These are phyloP conservation scores for Penicillium psychrofluorescens DNA, from an alignment of 495 filamentous ascomycete species.

Conservation along the genomic window DNA sequence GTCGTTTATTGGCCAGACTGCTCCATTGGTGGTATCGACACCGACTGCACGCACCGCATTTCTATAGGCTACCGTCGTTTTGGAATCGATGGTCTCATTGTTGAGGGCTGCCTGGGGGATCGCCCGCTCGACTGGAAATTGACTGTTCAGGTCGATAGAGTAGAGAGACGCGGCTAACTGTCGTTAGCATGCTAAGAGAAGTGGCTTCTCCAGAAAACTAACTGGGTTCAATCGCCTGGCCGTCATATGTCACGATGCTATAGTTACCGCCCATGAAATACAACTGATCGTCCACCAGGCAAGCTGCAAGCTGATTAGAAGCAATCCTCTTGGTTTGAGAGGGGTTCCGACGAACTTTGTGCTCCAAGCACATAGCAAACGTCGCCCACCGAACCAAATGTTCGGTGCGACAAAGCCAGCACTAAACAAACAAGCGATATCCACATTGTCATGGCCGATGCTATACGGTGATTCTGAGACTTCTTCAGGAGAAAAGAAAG, in stretches of 20 bases:
- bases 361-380: conserved; percentile 7
- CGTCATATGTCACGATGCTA: conserved; percentile 4
- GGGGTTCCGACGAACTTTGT: not conserved
- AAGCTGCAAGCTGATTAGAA: conserved; percentile 3
- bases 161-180: not conserved
- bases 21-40: not conserved
- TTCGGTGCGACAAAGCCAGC: conserved; percentile 1
- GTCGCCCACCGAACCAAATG: conserved; percentile 3
- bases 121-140: conserved; percentile 3
- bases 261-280: conserved; percentile 7
- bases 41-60: no score
- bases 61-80: not conserved
- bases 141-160: not conserved
- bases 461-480: no score
- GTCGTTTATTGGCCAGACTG: conserved; percentile 5
- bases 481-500: no score
- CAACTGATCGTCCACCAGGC: conserved; percentile 2
- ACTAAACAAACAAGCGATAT: not conserved
- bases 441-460: no score
- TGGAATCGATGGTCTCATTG: not conserved
- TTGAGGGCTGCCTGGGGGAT: conserved; percentile 3
- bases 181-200: no score
- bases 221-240: conserved; percentile 4
- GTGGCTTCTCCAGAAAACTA: not conserved
- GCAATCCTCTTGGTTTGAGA: no score